Conservation (phyloP, 495 filamentous ascomycete genomes). For the Hypomontagnella submonticulosa region DNA sequence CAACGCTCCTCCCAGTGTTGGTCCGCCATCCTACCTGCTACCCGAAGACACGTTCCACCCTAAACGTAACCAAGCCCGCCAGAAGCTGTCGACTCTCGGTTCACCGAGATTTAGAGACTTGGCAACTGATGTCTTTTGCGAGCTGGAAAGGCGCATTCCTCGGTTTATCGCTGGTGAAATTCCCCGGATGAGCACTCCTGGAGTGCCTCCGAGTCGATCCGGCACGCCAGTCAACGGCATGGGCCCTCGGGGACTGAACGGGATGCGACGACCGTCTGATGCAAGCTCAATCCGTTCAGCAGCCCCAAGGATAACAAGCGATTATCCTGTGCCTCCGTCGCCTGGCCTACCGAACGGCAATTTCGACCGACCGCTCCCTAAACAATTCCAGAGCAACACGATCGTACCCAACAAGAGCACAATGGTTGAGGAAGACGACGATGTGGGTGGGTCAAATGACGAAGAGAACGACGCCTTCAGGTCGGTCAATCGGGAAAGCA, state of each 20-base stretch:
- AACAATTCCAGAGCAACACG: conserved; percentile 93
- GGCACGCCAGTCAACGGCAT: conserved; percentile 67
- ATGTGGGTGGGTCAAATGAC: conserved; percentile 56
- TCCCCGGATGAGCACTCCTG: conserved; percentile 74
- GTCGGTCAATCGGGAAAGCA: conserved; percentile 63
- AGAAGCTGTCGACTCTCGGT: conserved; percentile 90
- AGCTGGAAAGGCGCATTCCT: conserved; percentile 90
- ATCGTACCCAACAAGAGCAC: conserved; percentile 98
- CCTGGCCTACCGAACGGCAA: conserved; percentile 54
- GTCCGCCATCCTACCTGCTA: conserved; percentile 74
- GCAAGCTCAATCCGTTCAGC: conserved; percentile 61
- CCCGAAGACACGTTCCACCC: conserved; percentile 91
- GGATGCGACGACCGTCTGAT: conserved; percentile 62
- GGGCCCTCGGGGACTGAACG: conserved; percentile 57
- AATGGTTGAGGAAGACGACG: conserved; percentile 96
- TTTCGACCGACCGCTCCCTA: conserved; percentile 72
- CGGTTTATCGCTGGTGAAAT: conserved; percentile 75
- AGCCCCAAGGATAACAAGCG: conserved; percentile 52
- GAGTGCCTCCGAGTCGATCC: conserved; percentile 63
- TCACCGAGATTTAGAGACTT: conserved; percentile 87
- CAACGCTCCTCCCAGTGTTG: conserved; percentile 63
- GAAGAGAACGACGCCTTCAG: conserved; percentile 67
- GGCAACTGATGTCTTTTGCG: conserved; percentile 94
- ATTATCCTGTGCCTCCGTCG: conserved; percentile 60
- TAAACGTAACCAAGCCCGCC: conserved; percentile 94